Conservation (phyloP, 768 basidiomycete genomes). For the Tubosaeta sp. region DNA sequence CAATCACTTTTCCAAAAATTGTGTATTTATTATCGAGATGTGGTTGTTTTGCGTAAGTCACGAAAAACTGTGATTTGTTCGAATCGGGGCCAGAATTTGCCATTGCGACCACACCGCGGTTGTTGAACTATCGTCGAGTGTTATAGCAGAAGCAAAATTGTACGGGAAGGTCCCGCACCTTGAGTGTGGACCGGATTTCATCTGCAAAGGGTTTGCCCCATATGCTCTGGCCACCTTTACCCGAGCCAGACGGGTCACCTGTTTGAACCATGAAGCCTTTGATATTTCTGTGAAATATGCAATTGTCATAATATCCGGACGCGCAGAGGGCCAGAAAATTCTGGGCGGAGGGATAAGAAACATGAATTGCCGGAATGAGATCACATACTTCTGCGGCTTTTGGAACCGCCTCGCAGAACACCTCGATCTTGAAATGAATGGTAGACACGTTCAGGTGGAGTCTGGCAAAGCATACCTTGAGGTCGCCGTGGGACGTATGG, state of each 20-base stretch:
- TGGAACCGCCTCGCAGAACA: constrained; percentile 97
- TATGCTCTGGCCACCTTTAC: constrained; percentile 95
- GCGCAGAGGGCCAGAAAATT: constrained; percentile 96
- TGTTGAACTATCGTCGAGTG: constrained; percentile 70
- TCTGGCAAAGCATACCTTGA: constrained; percentile 64
- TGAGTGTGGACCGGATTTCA: constrained; percentile 90
- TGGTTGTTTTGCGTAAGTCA: constrained; percentile 88
- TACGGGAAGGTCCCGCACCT: constrained; percentile 46
- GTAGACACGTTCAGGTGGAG: not conserved
- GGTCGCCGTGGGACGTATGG: constrained; percentile 89
- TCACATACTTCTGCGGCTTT: constrained; percentile 83
- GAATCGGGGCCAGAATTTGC: constrained; percentile 93
- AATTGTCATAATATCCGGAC: constrained; percentile 79
- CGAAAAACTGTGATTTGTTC: constrained; percentile 90
- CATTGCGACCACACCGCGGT: constrained; percentile 94
- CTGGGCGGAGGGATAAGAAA: constrained; percentile 36
- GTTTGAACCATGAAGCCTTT: constrained; percentile 96
- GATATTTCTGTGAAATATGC: constrained; percentile 92
- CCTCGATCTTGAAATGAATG: constrained; percentile 63
- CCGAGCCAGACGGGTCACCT: constrained; percentile 83
- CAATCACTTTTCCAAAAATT: constrained; percentile 97
- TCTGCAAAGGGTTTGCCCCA: constrained; percentile 93
- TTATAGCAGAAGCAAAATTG: not conserved
- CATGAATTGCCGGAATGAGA: not conserved
- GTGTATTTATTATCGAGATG: constrained; percentile 95